A percentile compares a stretch with the other conserved stretches of the same genome.
Conservation (phyloP, 495 filamentous ascomycete species). For the Aspergillus indologenus region DNA sequence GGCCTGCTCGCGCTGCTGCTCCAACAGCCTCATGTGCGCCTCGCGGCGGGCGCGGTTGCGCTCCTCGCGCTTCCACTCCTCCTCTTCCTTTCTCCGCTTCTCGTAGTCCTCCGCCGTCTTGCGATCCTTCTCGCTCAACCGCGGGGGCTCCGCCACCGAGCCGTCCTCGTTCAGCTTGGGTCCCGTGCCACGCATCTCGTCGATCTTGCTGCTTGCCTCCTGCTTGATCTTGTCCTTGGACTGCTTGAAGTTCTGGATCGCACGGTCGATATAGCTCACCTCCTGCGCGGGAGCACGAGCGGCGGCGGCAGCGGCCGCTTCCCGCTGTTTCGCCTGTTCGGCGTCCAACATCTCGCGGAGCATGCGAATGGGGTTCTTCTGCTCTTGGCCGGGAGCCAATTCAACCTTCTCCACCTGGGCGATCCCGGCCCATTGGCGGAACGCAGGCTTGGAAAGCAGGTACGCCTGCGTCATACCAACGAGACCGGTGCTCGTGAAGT, state of each 20-base stretch:
- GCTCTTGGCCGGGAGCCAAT: not conserved
- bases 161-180: slow-evolving; percentile 26
- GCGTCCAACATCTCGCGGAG: slow-evolving; percentile 20
- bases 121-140: slow-evolving; percentile 31
- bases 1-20: slow-evolving; percentile 22
- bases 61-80: slow-evolving; percentile 30
- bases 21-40: slow-evolving; percentile 20
- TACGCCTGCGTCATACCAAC: slow-evolving; percentile 56
- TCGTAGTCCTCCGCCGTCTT: slow-evolving; percentile 28
- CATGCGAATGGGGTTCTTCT: slow-evolving; percentile 21
- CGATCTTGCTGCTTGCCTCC: slow-evolving; percentile 22
- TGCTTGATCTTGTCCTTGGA: slow-evolving; percentile 11
- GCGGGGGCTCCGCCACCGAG: slow-evolving; percentile 17
- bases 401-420: slow-evolving; percentile 13
- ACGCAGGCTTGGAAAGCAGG: slow-evolving; percentile 39
- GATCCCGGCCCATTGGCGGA: slow-evolving; percentile 29
- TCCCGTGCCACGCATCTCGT: slow-evolving; percentile 16
- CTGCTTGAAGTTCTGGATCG: slow-evolving; percentile 21
- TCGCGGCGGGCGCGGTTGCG: slow-evolving; percentile 24
- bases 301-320: not conserved
- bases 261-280: slow-evolving; percentile 27
- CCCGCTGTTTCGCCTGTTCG: slow-evolving; percentile 10
- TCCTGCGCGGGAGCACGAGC: not conserved
- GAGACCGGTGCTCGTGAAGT: slow-evolving; percentile 59
- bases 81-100: slow-evolving; percentile 24